A percentile compares a stretch with the other conserved stretches of the same genome.
Conservation (phyloP, 345 rosid species). For the Salix exigua region DNA sequence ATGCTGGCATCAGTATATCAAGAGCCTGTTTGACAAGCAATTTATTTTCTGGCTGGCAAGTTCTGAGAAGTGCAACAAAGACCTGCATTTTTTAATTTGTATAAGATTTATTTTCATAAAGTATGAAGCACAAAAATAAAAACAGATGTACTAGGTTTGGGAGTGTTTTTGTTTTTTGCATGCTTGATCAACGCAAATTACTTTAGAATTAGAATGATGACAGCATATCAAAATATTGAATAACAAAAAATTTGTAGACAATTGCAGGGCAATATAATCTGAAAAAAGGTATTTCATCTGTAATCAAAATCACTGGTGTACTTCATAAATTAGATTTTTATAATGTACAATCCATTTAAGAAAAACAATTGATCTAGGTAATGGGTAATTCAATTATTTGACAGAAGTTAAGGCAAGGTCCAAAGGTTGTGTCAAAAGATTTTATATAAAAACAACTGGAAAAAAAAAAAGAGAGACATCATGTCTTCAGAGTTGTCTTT, state of each 20-base stretch:
- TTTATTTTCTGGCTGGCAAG: constrained; percentile 98
- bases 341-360: neutral
- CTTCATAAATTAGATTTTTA: neutral
- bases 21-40: constrained; percentile 97
- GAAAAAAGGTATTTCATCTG: neutral
- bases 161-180: neutral
- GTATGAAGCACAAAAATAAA: neutral
- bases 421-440: neutral
- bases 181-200: neutral
- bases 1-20: constrained; percentile 97
- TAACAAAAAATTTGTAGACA: neutral
- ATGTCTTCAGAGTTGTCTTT: neutral
- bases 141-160: neutral
- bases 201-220: neutral
- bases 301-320: neutral
- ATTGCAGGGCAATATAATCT: neutral
- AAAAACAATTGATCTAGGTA: neutral
- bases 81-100: constrained; percentile 55
- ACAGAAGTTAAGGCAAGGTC: neutral
- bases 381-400: neutral
- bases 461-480: neutral
- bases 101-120: neutral
- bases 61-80: constrained; percentile 96
- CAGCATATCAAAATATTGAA: neutral
- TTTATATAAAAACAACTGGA: neutral